A percentile compares a stretch with the other conserved stretches of the same genome.
Evolutionary conservation across 441 rosid genomes (phyloP).

Genomic region (Corymbia calophylla): DNA sequence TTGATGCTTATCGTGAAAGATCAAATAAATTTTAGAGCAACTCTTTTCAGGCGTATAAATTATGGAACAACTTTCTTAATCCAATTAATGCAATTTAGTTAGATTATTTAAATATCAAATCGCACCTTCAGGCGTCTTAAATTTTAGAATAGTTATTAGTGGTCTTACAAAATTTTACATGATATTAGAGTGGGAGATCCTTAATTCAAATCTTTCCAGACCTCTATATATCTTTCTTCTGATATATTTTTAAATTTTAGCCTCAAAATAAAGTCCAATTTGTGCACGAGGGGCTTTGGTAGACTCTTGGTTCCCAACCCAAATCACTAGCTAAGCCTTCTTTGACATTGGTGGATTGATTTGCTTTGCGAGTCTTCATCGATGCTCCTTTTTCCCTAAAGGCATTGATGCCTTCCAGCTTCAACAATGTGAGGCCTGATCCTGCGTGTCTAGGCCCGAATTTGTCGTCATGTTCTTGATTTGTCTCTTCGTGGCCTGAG

Average conservation of each 20-base stretch:
- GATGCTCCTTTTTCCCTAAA: too few relatives aligned
- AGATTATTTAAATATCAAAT: too few relatives aligned
- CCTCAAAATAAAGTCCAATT: background rate
- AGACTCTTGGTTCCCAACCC: background rate
- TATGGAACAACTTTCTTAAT: background rate
- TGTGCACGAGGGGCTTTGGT: background rate
- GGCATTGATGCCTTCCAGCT: background rate
- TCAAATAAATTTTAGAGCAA: background rate
- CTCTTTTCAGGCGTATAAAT: background rate
- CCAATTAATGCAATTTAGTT: background rate
- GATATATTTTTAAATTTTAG: background rate
- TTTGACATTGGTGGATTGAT: background rate
- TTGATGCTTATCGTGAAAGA: background rate
- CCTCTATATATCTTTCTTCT: background rate
- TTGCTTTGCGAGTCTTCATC: background rate
- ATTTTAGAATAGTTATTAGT: background rate
- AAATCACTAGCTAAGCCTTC: background rate
- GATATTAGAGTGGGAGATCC: fast-evolving
- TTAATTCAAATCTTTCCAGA: background rate
- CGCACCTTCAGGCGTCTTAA: fast-evolving
- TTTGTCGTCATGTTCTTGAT: background rate
- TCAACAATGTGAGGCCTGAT: background rate
- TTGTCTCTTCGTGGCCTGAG: background rate
- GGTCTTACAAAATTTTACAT: background rate
- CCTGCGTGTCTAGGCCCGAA: background rate